Conservation (phyloP, 352 stramenopile genomes). For the Pythium dissotocum region DNA sequence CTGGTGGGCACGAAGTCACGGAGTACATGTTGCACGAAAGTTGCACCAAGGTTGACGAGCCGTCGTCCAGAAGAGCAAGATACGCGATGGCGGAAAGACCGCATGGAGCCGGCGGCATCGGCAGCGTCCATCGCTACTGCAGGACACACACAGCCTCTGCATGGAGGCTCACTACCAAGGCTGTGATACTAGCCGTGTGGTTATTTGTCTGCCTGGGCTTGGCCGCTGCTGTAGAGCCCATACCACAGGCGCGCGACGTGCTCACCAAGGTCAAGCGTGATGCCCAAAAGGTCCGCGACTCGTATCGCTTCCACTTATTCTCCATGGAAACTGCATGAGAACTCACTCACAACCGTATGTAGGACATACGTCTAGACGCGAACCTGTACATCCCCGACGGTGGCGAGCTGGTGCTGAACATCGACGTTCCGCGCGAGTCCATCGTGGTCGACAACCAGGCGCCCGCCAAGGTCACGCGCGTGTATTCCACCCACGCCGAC, state of each 20-base stretch:
- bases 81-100: slow-evolving; percentile 1
- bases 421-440: slow-evolving; percentile 60
- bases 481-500: slow-evolving; percentile 56
- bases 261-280: slow-evolving; percentile 48
- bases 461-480: slow-evolving; percentile 59
- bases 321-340: not conserved
- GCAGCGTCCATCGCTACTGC: not conserved
- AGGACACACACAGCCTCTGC: not conserved
- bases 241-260: slow-evolving; percentile 53
- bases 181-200: not conserved
- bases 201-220: not conserved
- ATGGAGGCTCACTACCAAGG: not conserved
- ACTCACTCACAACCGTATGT: not conserved
- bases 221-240: slow-evolving; percentile 35
- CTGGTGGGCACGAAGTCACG: slow-evolving; percentile 1
- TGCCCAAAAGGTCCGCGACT: slow-evolving; percentile 34
- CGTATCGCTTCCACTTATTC: not conserved
- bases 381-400: slow-evolving; percentile 76
- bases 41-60: slow-evolving; percentile 10
- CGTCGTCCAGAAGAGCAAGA: not conserved
- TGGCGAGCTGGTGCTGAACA: slow-evolving; percentile 58
- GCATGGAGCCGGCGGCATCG: not conserved
- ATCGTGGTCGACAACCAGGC: slow-evolving; percentile 52
- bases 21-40: slow-evolving; percentile 20
- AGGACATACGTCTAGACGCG: slow-evolving; percentile 63